Conservation (phyloP, 345 rosid genomes). For the Eucalyptus viminalis region DNA sequence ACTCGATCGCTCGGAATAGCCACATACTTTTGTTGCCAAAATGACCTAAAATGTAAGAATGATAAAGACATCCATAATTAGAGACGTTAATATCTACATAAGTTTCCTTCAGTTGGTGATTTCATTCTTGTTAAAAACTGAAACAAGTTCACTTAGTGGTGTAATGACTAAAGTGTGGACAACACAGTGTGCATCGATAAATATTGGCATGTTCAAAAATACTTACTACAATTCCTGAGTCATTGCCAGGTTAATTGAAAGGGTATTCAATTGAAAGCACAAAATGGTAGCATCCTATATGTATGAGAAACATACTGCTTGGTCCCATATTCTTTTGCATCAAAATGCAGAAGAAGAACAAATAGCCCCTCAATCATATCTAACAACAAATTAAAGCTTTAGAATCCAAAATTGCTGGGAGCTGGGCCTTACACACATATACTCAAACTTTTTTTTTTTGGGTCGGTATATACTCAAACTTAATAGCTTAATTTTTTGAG, state of each 20-base stretch:
- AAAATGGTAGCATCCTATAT: neutral
- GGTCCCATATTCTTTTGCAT: neutral
- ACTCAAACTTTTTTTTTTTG: too few relatives aligned
- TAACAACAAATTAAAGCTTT: neutral
- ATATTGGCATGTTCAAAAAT: neutral
- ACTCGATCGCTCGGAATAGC: slow-evolving; percentile 54
- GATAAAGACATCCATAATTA: neutral
- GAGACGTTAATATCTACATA: neutral
- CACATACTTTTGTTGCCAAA: slow-evolving; percentile 87
- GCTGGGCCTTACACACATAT: neutral
- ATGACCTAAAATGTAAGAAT: slow-evolving; percentile 36
- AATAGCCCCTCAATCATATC: neutral
- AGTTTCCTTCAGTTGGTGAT: neutral
- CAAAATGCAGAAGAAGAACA: neutral
- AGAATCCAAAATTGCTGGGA: neutral
- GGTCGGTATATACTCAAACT: neutral
- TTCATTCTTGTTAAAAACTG: neutral
- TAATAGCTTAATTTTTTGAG: neutral
- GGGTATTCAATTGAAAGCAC: neutral
- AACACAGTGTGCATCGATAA: neutral
- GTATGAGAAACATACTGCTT: neutral
- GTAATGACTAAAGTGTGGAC: neutral
- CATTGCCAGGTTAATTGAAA: neutral
- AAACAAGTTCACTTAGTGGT: neutral
- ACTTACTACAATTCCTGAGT: neutral